Base-by-base conservation (phyloP, 2,329 filamentous ascomycete species). In the Talaromyces rugulosus region DNA sequence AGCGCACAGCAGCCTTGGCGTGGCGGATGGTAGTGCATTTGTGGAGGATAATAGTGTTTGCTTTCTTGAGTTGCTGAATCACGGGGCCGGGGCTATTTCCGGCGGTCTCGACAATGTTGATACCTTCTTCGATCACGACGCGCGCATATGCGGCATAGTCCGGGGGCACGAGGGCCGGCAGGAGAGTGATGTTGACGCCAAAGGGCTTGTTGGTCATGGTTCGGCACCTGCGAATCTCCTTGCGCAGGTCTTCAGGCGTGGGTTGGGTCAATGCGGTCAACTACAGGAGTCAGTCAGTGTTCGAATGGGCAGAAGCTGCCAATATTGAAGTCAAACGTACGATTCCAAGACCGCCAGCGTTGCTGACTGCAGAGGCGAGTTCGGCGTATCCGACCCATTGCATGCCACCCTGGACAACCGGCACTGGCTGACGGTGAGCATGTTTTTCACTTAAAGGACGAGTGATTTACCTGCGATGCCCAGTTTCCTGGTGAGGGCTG, bases 1-100 rank as follows among this genome's bases (percentile, higher is more conserved):
- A 87, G 78, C 96, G 96, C 63, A 96, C 85, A 56, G 95, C 95
- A 67, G 89, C 92, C 76, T 92, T 86, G 23, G 95, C 95, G 75
- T 99, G 95, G 60, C 92, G 83, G 78, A 99, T 96, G 5, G 92
- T 96, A 8, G 95, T 99, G 82, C 95, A 98, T 81, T 99, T 99
- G 85, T 99, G 95, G 61, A 99, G 81, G 69, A 99, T 87, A 61
- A 85, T 94, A 70, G 86, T 85, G 61, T 87, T 87, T 5, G 88
- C 90, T 64, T 85, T 85, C 81, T 98, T 99, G 60, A 99, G 84
- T 81, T 92, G 86, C 73, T 86, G 83, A 76, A 99, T 98, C 66
- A 99, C 89, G 3, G 93, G 92, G 0, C 92, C 95, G 0, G 95
- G 95, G 70, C 83, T 88, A 81, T 96, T 96, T 59, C 92, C 92